A percentile compares a stretch with the other conserved stretches of the same genome.
phyloP scores from a whole-genome alignment of 73 alveolate species.

The Paraurostyla sp. region DNA sequence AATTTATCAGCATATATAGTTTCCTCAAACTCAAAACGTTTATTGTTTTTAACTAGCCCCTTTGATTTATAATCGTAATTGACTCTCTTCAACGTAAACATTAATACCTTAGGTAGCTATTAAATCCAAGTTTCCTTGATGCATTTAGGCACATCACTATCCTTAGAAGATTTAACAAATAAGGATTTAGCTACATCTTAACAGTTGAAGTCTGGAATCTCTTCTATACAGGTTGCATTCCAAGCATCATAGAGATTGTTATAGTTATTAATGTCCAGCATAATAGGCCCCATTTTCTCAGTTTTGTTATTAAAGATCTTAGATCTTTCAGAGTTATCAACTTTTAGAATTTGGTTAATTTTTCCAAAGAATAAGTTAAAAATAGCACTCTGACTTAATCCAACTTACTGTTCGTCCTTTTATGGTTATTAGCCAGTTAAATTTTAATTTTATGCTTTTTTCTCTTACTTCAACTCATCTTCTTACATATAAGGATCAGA shows the following conservation, averaged over 20 bases:
- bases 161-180: constrained; percentile 49
- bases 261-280: constrained; percentile 63
- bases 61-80: constrained; percentile 67
- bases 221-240: constrained; percentile 56
- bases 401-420: background rate
- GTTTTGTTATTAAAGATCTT: constrained; percentile 13
- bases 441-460: background rate
- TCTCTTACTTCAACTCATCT: background rate
- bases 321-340: constrained; percentile 10
- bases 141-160: constrained; percentile 66
- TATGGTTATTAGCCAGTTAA: background rate
- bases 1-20: constrained; percentile 84
- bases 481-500: too few species aligned
- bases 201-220: constrained; percentile 71
- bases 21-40: constrained; percentile 81
- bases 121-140: constrained; percentile 76
- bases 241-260: constrained; percentile 77
- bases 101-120: constrained; percentile 73
- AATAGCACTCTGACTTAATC: background rate
- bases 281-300: constrained; percentile 76
- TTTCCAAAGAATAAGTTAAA: constrained; percentile 59
- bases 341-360: constrained; percentile 18
- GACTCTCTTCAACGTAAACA: constrained; percentile 81
- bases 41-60: constrained; percentile 67
- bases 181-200: constrained; percentile 39